phyloP scores from a whole-genome alignment of 2,329 filamentous ascomycete species.

The Diaporthe vaccinii region DNA sequence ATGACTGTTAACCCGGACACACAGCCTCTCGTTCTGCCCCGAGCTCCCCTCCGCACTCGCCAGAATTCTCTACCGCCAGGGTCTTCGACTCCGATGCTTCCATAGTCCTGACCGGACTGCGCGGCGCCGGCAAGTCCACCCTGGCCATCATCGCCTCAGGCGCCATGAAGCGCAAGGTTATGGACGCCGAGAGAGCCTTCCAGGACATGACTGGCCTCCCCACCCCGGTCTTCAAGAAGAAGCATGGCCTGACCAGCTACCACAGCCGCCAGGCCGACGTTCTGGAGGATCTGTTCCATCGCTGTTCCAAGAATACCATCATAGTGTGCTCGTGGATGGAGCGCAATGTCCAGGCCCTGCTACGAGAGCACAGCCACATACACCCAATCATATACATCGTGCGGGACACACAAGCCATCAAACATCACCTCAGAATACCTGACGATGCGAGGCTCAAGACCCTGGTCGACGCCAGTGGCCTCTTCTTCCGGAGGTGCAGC shows the following conservation, averaged over 20 bases:
- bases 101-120: conserved; percentile 79
- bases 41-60: conserved; percentile 38
- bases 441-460: conserved; percentile 69
- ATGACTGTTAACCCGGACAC: not conserved
- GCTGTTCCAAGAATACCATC: conserved; percentile 72
- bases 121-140: conserved; percentile 82
- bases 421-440: conserved; percentile 70
- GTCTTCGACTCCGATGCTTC: conserved; percentile 74
- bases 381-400: conserved; percentile 80
- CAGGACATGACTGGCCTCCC: conserved; percentile 73
- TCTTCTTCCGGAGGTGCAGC: conserved; percentile 74
- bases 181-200: conserved; percentile 79
- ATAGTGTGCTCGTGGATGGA: conserved; percentile 83
- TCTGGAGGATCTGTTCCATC: conserved; percentile 69
- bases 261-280: conserved; percentile 74
- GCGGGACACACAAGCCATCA: conserved; percentile 75
- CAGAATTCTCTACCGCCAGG: conserved; percentile 44
- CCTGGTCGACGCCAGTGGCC: conserved; percentile 68
- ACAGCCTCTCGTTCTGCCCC: conserved; percentile 42
- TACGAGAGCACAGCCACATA: conserved; percentile 72
- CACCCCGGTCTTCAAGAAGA: conserved; percentile 73
- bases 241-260: conserved; percentile 73
- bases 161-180: conserved; percentile 75
- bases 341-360: conserved; percentile 69
- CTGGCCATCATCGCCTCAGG: conserved; percentile 81